Percentiles rank a stretch among this genome's conserved stretches.
These are phyloP conservation scores for Albizia julibrissin DNA, from an alignment of 306 rosid genomes.

Conservation along the genomic window DNA sequence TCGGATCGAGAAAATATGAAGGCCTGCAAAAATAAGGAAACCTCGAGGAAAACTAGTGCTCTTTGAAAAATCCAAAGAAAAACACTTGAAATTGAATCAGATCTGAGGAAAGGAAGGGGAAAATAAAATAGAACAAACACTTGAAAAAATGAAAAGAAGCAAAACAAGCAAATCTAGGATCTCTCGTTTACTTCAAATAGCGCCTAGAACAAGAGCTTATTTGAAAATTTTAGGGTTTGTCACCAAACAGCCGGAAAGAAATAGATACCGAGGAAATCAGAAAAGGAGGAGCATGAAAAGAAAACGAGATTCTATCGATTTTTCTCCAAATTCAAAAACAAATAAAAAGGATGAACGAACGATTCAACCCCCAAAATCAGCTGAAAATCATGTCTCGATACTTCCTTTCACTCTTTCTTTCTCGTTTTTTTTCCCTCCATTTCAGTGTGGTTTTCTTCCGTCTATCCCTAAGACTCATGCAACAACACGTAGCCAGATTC, in stretches of 20 bases:
- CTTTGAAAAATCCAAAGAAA: background rate
- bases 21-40: constrained; percentile 30
- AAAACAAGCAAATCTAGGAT: constrained; percentile 3
- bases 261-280: background rate
- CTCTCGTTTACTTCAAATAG: constrained; percentile 1
- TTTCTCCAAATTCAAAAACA: too few relatives aligned
- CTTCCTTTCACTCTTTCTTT: background rate
- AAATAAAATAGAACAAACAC: background rate
- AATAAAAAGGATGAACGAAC: background rate
- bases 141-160: background rate
- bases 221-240: constrained; percentile 52
- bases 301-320: background rate
- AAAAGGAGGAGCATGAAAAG: background rate
- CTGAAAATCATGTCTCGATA: background rate
- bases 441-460: background rate
- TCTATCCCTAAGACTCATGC: constrained; percentile 36
- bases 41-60: background rate
- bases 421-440: constrained; percentile 16
- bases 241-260: background rate
- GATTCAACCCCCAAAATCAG: background rate
- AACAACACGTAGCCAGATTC: constrained; percentile 36
- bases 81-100: constrained; percentile 37
- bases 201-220: background rate
- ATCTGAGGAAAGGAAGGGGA: constrained; percentile 42
- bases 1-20: background rate